Evolutionary conservation across 2,329 filamentous ascomycete species (phyloP), one percentile per base, ranked within the genome.

Genomic region (Moelleriella libera): DNA sequence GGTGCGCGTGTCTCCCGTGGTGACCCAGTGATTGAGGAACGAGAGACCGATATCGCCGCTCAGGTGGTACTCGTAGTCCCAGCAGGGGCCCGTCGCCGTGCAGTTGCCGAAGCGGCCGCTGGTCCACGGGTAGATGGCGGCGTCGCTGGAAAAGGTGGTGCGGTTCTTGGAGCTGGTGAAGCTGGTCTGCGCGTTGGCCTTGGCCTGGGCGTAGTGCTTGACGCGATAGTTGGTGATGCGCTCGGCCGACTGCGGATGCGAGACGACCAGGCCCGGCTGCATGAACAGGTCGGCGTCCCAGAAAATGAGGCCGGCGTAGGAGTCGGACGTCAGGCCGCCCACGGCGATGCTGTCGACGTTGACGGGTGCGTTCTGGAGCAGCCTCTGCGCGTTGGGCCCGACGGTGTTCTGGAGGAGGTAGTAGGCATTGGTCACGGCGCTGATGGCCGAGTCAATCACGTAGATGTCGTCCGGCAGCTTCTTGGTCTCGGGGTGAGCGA

Each of bases 11-110:
- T 60, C 53, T 3, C 57, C 57, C 43, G 52, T 57, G 0, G 53
- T 51, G 29, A 57, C 54, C 50, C 54, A 51, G 12, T 55, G 53
- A 48, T 57, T 59, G 45, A 54, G 45, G 41, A 60, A 31, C 3
- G 46, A 47, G 45, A 83, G 63, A 0, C 75, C 80, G 53, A 85
- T 83, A 50, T 85, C 82, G 4, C 80, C 80, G 53, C 84, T 84
- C 43, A 85, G 54, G 55, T 85, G 81, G 53, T 85, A 85, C 56
- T 85, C 71, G 54, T 85, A 85, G 58, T 84, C 80, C 57, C 78
- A 82, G 60, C 82, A 85, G 5, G 74, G 70, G 1, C 74, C 74
- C 3, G 73, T 74, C 3, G 67, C 72, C 0, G 82, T 57, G 54
- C 81, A 85, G 55, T 85, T 84, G 4, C 81, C 82, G 54, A 70